These are phyloP conservation scores for Middelhovenomyces tepae DNA, from an alignment of 805 yeast genomes.

Conservation along the genomic window DNA sequence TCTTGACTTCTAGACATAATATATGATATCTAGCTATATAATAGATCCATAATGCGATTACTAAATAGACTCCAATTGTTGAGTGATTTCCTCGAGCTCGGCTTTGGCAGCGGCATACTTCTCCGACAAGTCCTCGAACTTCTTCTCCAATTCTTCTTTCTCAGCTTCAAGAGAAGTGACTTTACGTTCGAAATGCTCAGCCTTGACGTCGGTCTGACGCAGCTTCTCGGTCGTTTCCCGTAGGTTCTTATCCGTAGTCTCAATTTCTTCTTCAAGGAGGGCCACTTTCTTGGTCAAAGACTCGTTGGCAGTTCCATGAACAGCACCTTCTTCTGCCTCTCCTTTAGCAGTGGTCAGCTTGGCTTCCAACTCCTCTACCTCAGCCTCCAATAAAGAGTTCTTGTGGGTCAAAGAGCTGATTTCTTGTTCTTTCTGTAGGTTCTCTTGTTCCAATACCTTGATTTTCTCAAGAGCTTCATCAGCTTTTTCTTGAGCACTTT, in stretches of 20 bases:
- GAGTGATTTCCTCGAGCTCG: constrained; percentile 93
- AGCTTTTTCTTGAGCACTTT: constrained; percentile 93
- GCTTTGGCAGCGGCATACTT: constrained; percentile 79
- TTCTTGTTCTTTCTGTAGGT: constrained; percentile 87
- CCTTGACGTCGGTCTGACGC: constrained; percentile 91
- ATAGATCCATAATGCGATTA: too few species aligned
- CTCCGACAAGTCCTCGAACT: constrained; percentile 77
- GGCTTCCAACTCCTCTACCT: constrained; percentile 59
- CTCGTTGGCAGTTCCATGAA: constrained; percentile 82
- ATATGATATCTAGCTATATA: too few species aligned
- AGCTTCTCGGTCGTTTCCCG: constrained; percentile 89
- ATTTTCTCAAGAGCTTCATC: constrained; percentile 75
- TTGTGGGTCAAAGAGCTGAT: constrained; percentile 87
- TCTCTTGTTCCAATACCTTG: constrained; percentile 88
- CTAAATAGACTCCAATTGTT: constrained; percentile 74
- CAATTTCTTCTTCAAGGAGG: constrained; percentile 83
- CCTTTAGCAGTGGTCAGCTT: constrained; percentile 70
- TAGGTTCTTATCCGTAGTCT: constrained; percentile 80
- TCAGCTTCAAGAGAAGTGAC: constrained; percentile 87
- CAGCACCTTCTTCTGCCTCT: constrained; percentile 83
- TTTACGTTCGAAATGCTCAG: constrained; percentile 92
- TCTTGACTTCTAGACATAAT: too few species aligned
- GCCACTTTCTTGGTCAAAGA: constrained; percentile 83
- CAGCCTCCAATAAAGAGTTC: constrained; percentile 83
- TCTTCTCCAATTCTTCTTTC: constrained; percentile 83